phyloP scores from a whole-genome alignment of 352 stramenopile genomes.

The Pythium volutum region DNA sequence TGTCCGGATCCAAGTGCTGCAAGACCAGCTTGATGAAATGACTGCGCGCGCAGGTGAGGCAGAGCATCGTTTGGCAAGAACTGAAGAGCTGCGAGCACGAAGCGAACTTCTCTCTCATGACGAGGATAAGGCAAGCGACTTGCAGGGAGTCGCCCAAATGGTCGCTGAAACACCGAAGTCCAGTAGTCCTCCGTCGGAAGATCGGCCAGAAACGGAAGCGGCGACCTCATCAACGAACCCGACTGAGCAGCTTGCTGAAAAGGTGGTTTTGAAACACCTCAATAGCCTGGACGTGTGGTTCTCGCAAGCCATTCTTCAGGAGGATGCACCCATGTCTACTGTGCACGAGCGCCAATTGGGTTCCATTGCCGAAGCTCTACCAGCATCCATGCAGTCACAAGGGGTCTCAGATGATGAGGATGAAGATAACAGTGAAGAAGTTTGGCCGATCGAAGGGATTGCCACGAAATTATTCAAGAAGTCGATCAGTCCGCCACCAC shows the following conservation, averaged over 20 bases:
- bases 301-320: constrained; percentile 34
- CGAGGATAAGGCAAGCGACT: too few relatives aligned
- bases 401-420: constrained; percentile 9
- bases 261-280: constrained; percentile 38
- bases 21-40: constrained; percentile 23
- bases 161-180: not conserved
- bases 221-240: not conserved
- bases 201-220: not conserved
- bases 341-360: constrained; percentile 17
- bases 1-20: constrained; percentile 24
- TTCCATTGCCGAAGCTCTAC: constrained; percentile 18
- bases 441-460: constrained; percentile 17
- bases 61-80: constrained; percentile 1
- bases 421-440: constrained; percentile 14
- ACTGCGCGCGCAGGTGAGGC: constrained; percentile 4
- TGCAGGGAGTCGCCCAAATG: too few relatives aligned
- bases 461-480: constrained; percentile 11
- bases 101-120: not conserved
- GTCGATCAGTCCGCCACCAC: not conserved
- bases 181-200: not conserved
- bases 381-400: not conserved
- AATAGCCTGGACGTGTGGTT: constrained; percentile 56
- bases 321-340: constrained; percentile 16
- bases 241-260: constrained; percentile 11
- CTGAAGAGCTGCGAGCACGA: not conserved